Conservation (phyloP, 2,329 filamentous ascomycete genomes). For the Stenocarpella maydis region DNA sequence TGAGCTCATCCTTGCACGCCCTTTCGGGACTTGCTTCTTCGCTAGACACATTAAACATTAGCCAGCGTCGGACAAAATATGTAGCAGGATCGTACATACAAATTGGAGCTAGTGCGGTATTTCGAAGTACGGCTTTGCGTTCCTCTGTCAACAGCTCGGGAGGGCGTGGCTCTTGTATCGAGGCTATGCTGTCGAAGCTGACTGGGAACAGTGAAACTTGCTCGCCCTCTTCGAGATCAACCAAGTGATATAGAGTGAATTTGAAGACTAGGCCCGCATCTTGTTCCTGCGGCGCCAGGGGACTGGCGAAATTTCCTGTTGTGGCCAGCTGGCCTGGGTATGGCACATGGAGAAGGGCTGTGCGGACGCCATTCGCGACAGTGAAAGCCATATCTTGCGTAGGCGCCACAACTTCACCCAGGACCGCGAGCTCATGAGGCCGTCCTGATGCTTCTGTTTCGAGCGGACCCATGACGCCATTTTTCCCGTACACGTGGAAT, state of each 20-base stretch:
- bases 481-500: neutral
- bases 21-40: neutral
- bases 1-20: neutral
- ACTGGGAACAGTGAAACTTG: neutral
- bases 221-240: neutral
- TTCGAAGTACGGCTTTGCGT: neutral
- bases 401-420: neutral
- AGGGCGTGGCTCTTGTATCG: neutral
- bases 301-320: neutral
- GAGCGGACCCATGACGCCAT: neutral
- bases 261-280: neutral
- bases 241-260: neutral
- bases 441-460: neutral
- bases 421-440: neutral
- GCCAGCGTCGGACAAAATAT: neutral
- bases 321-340: neutral
- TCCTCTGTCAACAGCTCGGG: neutral
- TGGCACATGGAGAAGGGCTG: neutral
- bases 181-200: neutral
- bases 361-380: neutral
- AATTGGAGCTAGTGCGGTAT: neutral
- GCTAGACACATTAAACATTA: neutral
- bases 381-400: neutral
- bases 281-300: conserved; percentile 1
- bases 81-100: neutral